phyloP scores from a whole-genome alignment of 2,329 filamentous ascomycete genomes.

The Fusarium sp. region DNA sequence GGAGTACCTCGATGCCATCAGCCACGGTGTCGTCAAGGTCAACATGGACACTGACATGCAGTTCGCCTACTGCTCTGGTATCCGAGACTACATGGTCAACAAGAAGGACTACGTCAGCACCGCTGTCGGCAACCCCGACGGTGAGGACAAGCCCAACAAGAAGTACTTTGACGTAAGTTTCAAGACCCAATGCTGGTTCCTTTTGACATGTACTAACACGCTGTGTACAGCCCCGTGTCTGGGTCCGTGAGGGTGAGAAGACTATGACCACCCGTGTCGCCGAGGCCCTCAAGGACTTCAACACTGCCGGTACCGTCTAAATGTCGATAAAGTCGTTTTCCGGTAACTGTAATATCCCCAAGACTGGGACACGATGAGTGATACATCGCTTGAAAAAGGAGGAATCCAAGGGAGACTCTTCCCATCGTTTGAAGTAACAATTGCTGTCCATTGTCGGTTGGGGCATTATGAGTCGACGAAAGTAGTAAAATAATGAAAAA shows the following conservation, averaged over 20 bases:
- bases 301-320: constrained; percentile 60
- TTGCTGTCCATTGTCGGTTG: constrained; percentile 32
- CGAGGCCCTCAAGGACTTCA: constrained; percentile 91
- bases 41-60: constrained; percentile 99
- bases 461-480: constrained; percentile 35
- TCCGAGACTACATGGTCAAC: constrained; percentile 92
- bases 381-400: constrained; percentile 31
- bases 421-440: constrained; percentile 24
- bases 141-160: constrained; percentile 99
- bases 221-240: constrained; percentile 80
- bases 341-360: constrained; percentile 33
- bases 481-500: constrained; percentile 42
- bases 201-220: constrained; percentile 5
- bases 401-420: constrained; percentile 14
- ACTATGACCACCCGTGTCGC: constrained; percentile 87
- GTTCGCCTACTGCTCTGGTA: constrained; percentile 90
- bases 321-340: constrained; percentile 13
- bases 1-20: constrained; percentile 90
- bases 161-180: constrained; percentile 78
- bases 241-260: constrained; percentile 98
- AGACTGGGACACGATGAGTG: constrained; percentile 27
- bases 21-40: constrained; percentile 97
- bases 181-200: neutral
- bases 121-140: constrained; percentile 94
- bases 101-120: constrained; percentile 95